These are phyloP conservation scores for Thalassiosira allenii DNA, from an alignment of 352 stramenopile genomes.

Conservation along the genomic window DNA sequence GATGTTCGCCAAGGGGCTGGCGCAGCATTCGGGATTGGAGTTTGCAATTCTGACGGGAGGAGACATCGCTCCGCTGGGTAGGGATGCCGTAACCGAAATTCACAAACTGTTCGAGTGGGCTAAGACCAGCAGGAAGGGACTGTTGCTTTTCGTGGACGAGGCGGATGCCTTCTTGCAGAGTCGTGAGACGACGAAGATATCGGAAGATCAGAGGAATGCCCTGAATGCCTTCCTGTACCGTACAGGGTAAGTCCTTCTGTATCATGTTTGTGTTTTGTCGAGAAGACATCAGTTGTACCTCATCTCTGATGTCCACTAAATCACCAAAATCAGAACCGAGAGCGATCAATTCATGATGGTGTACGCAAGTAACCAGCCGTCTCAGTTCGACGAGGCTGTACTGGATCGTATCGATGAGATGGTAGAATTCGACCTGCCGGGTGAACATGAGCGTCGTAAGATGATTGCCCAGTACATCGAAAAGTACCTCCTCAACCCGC, in stretches of 20 bases:
- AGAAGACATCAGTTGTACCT: background rate
- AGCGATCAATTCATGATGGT: slow-evolving; percentile 99
- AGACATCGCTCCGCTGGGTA: slow-evolving; percentile 97
- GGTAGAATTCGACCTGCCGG: slow-evolving; percentile 96
- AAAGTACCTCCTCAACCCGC: slow-evolving; percentile 95
- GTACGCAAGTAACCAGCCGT: slow-evolving; percentile 98
- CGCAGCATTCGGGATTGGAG: slow-evolving; percentile 95
- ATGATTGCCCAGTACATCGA: slow-evolving; percentile 99
- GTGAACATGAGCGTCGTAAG: slow-evolving; percentile 92
- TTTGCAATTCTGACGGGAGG: slow-evolving; percentile 99
- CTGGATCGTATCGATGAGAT: slow-evolving; percentile 99
- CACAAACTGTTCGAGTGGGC: slow-evolving; percentile 99
- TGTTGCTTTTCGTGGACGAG: slow-evolving; percentile 99
- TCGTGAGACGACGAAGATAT: slow-evolving; percentile 89
- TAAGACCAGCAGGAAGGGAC: slow-evolving; percentile 92
- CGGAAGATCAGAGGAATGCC: slow-evolving; percentile 98
- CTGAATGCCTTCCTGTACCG: slow-evolving; percentile 99
- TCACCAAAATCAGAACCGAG: slow-evolving; percentile 81
- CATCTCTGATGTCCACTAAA: background rate
- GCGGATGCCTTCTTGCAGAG: slow-evolving; percentile 99
- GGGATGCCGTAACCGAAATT: slow-evolving; percentile 98
- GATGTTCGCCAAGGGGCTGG: slow-evolving; percentile 97
- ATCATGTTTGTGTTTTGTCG: background rate
- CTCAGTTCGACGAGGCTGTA: slow-evolving; percentile 99
- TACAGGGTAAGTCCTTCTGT: slow-evolving; percentile 88